Conservation (phyloP, 345 rosid species). For the Schrenkiella parvula region DNA sequence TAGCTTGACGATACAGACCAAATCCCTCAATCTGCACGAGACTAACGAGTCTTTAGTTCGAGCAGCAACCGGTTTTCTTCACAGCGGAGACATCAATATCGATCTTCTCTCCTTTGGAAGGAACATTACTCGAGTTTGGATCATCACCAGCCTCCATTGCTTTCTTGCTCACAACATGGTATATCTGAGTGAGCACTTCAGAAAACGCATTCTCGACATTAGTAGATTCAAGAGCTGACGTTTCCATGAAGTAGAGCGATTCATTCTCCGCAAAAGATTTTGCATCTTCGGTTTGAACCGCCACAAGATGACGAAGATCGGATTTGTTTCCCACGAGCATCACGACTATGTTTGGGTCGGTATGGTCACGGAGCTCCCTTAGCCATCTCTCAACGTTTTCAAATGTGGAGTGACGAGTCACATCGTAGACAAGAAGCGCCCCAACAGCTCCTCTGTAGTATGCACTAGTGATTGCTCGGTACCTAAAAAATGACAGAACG, state of each 20-base stretch:
- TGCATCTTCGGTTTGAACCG: slow-evolving; percentile 80
- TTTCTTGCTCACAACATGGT: slow-evolving; percentile 79
- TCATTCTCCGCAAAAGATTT: slow-evolving; percentile 78
- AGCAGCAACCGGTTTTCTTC: slow-evolving; percentile 91
- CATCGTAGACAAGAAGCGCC: slow-evolving; percentile 82
- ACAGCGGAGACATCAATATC: slow-evolving; percentile 91
- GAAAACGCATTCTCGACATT: slow-evolving; percentile 88
- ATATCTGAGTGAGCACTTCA: slow-evolving; percentile 84
- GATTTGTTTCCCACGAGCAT: slow-evolving; percentile 91
- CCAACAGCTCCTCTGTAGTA: slow-evolving; percentile 95
- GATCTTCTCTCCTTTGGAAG: slow-evolving; percentile 82
- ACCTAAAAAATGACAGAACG: slow-evolving; percentile 35
- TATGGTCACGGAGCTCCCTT: slow-evolving; percentile 87
- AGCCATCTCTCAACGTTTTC: slow-evolving; percentile 94
- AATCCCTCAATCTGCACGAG: background rate
- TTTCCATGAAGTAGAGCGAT: slow-evolving; percentile 90
- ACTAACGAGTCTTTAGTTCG: slow-evolving; percentile 39
- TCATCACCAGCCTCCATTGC: slow-evolving; percentile 71
- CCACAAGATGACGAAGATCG: slow-evolving; percentile 90
- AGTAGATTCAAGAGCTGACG: slow-evolving; percentile 84
- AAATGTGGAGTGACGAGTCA: slow-evolving; percentile 83
- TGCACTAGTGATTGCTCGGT: slow-evolving; percentile 95
- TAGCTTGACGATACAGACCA: background rate
- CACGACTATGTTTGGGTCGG: slow-evolving; percentile 89
- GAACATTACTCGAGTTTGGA: slow-evolving; percentile 41